Conservation (phyloP, 768 basidiomycete genomes). For the Lyophyllum decastes region DNA sequence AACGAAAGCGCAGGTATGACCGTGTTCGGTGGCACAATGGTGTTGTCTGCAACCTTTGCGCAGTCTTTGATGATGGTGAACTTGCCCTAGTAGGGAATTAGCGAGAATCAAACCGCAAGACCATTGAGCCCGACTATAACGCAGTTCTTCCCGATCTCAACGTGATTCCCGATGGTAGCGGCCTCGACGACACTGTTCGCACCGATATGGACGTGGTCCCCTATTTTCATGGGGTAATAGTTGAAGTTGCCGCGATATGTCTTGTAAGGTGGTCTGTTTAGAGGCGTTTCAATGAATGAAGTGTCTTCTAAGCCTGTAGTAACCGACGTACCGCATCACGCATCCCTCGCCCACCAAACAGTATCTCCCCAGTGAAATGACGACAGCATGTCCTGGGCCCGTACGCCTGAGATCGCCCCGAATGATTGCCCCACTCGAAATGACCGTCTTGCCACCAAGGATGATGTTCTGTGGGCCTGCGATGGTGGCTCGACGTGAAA, state of each 20-base stretch:
- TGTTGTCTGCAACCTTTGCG: conserved; percentile 85
- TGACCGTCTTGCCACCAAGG: conserved; percentile 95
- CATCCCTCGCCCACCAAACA: conserved; percentile 89
- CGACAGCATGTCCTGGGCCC: conserved; percentile 90
- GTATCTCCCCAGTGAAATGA: conserved; percentile 91
- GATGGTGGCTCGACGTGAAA: conserved; percentile 88
- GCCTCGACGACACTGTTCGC: conserved; percentile 90
- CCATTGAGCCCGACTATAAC: conserved; percentile 68
- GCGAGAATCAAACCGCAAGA: not conserved
- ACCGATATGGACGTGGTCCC: conserved; percentile 94
- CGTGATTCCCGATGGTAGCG: conserved; percentile 90
- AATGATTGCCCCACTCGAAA: conserved; percentile 86
- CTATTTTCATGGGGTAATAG: conserved; percentile 97
- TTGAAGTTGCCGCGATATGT: conserved; percentile 91
- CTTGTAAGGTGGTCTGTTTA: conserved; percentile 79
- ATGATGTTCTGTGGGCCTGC: conserved; percentile 96
- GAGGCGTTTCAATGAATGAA: not conserved
- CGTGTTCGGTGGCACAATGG: conserved; percentile 88
- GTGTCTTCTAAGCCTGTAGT: not conserved
- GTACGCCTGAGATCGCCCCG: conserved; percentile 91
- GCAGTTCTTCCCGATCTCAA: conserved; percentile 94
- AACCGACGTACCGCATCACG: conserved; percentile 69
- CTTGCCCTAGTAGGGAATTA: conserved; percentile 65
- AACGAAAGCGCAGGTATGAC: conserved; percentile 87
- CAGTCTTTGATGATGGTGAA: conserved; percentile 98